Percentiles rank a stretch among this genome's conserved stretches.
Conservation (phyloP, 495 filamentous ascomycete species). For the Cercophora samala region DNA sequence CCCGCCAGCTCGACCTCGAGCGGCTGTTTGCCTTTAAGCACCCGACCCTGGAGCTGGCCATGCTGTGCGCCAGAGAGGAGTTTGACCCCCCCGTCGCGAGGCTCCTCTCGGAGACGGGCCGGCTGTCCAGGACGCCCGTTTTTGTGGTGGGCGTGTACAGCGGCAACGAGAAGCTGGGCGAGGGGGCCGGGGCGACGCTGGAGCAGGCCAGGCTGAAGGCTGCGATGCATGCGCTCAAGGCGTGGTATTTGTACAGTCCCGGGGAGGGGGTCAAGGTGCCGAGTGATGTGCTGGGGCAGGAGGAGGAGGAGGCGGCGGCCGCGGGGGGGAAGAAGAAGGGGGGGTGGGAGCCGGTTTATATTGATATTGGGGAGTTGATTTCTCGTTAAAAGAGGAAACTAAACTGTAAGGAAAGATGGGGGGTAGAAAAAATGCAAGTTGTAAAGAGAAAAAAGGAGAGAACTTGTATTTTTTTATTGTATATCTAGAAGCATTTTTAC, state of each 20-base stretch:
- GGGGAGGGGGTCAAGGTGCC: constrained; percentile 63
- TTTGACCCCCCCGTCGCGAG: constrained; percentile 86
- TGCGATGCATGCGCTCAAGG: constrained; percentile 77
- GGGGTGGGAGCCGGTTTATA: constrained; percentile 74
- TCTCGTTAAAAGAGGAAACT: constrained; percentile 28
- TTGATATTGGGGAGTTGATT: constrained; percentile 89
- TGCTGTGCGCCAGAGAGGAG: constrained; percentile 79
- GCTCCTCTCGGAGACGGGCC: constrained; percentile 82
- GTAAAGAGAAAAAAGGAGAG: background rate
- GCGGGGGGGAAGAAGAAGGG: constrained; percentile 21
- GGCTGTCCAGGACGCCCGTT: constrained; percentile 75
- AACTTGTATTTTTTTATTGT: constrained; percentile 12
- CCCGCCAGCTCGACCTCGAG: constrained; percentile 70
- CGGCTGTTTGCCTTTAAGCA: constrained; percentile 76
- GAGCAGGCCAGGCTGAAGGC: constrained; percentile 74
- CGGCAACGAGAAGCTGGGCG: constrained; percentile 82
- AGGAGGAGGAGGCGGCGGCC: constrained; percentile 36
- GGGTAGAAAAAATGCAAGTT: background rate
- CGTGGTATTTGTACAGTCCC: constrained; percentile 94
- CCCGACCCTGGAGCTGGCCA: constrained; percentile 74
- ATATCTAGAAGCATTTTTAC: constrained; percentile 7
- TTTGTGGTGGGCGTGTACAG: constrained; percentile 94
- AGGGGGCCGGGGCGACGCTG: constrained; percentile 72
- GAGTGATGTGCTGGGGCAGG: constrained; percentile 62
- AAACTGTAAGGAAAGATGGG: background rate